Percentiles rank a stretch among this genome's conserved stretches.
Conservation (phyloP, 2,329 filamentous ascomycete genomes). For the Claviceps pazoutovae region DNA sequence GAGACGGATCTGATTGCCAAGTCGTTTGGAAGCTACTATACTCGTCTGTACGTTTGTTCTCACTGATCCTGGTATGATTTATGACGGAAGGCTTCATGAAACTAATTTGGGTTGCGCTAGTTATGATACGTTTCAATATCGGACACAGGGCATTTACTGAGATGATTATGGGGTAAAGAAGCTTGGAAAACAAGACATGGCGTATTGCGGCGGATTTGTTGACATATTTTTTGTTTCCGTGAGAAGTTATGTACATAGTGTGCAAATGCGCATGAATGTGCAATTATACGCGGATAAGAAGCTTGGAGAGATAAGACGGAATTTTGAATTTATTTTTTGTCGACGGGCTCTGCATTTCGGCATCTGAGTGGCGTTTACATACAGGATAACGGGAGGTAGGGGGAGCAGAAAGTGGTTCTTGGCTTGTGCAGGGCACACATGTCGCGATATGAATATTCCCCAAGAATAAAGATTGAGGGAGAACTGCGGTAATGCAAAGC, state of each 20-base stretch:
- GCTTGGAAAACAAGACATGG: background rate
- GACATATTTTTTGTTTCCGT: no score
- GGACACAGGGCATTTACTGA: conserved; percentile 76
- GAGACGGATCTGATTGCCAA: conserved; percentile 68
- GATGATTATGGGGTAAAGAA: background rate
- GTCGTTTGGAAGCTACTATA: conserved; percentile 77
- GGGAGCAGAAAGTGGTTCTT: background rate
- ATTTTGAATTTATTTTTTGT: background rate
- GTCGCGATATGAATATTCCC: no score
- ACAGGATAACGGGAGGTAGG: background rate
- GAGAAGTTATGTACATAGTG: background rate
- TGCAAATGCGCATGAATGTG: no score
- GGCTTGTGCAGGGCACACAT: background rate
- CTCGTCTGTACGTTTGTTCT: conserved; percentile 50
- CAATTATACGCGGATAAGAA: background rate
- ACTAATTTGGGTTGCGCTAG: conserved; percentile 23
- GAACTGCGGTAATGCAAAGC: no score
- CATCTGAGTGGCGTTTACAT: conserved; percentile 4
- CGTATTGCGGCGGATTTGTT: background rate
- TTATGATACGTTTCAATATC: conserved; percentile 78
- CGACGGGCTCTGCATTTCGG: conserved; percentile 2
- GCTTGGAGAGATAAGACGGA: background rate
- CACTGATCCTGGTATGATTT: background rate
- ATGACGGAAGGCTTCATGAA: background rate
- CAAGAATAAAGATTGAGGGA: no score